Evolutionary conservation across 371 early-diverging fungal species (phyloP).

Genomic region (Cokeromyces recurvatus): DNA sequence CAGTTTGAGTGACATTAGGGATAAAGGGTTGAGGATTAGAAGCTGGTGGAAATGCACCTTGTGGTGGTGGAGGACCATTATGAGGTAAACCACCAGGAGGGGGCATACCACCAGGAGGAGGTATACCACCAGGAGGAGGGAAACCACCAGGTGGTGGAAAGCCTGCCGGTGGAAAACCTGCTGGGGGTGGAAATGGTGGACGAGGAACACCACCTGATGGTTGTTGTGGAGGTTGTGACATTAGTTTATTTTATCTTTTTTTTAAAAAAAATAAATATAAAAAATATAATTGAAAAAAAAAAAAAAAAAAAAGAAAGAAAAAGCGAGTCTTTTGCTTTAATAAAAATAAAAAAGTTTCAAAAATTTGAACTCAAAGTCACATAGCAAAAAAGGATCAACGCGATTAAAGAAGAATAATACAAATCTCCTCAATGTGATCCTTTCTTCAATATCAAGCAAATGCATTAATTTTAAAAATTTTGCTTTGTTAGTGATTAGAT

Average conservation of each 20-base stretch:
- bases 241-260: not conserved
- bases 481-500: too few species aligned
- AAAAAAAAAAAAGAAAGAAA: too few species aligned
- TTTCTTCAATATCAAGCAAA: too few species aligned
- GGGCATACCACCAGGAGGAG: conserved; percentile 10
- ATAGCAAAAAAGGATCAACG: too few species aligned
- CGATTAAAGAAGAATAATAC: too few species aligned
- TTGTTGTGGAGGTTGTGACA: conserved; percentile 7
- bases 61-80: conserved; percentile 7
- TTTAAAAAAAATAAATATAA: too few species aligned
- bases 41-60: not conserved
- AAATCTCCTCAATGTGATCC: too few species aligned
- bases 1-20: conserved; percentile 3
- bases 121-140: conserved; percentile 4
- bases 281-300: too few species aligned
- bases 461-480: too few species aligned
- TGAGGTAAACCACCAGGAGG: conserved; percentile 5
- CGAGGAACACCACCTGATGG: not conserved
- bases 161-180: conserved; percentile 4
- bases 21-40: conserved; percentile 4
- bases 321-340: too few species aligned
- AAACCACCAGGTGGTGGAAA: conserved; percentile 2
- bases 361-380: too few species aligned
- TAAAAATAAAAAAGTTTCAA: too few species aligned
- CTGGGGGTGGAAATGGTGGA: conserved; percentile 8